A percentile compares a stretch with the other conserved stretches of the same genome.
Evolutionary conservation across 768 basidiomycete species (phyloP).

Genomic region (Cystofilobasidium macerans): DNA sequence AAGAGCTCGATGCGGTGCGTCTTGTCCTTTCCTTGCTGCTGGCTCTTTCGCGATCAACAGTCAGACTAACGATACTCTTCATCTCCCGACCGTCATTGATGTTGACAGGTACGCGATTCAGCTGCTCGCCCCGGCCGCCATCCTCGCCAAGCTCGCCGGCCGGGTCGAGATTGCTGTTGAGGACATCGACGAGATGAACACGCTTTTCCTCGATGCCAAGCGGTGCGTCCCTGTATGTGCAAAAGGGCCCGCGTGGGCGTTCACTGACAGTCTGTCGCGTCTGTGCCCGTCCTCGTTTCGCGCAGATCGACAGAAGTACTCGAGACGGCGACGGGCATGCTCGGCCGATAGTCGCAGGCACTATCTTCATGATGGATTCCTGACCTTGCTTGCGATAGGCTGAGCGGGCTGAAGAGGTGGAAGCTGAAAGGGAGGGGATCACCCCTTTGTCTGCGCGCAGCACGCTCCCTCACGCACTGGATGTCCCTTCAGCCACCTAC

Average conservation of each 20-base stretch:
- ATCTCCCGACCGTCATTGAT: too few species aligned
- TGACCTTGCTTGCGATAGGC: too few species aligned
- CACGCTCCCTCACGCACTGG: too few species aligned
- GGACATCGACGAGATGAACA: slow-evolving; percentile 86
- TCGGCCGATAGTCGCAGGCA: slow-evolving; percentile 16
- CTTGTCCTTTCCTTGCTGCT: background rate
- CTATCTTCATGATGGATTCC: too few species aligned
- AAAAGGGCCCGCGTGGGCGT: too few species aligned
- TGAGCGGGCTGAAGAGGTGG: too few species aligned
- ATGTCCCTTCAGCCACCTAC: too few species aligned
- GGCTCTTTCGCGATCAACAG: background rate
- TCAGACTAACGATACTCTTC: background rate
- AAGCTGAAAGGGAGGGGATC: too few species aligned
- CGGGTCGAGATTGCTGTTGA: slow-evolving; percentile 71
- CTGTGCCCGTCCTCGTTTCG: too few species aligned
- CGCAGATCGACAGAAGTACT: slow-evolving; percentile 21
- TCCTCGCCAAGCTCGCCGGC: slow-evolving; percentile 66
- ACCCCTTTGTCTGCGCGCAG: too few species aligned
- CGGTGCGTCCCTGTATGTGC: too few species aligned
- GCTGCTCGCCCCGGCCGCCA: slow-evolving; percentile 78
- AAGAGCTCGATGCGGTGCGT: slow-evolving; percentile 65
- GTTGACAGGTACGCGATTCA: slow-evolving; percentile 65
- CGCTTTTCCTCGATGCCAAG: slow-evolving; percentile 90
- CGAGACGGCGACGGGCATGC: slow-evolving; percentile 16
- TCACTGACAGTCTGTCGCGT: too few species aligned